Conservation (phyloP, 1,139 yeast species). For the Arxiozyma telluris region DNA sequence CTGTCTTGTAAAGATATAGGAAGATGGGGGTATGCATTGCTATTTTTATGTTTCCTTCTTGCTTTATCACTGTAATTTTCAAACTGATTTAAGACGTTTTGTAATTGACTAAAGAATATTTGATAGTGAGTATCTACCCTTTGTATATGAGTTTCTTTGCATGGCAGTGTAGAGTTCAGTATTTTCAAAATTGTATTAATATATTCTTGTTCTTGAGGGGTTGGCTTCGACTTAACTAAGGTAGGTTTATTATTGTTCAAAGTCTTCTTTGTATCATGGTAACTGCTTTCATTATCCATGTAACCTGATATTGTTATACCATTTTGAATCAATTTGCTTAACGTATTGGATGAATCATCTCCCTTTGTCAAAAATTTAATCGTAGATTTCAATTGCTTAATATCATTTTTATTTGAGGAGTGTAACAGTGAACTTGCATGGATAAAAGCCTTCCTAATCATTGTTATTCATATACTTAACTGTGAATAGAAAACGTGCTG, state of each 20-base stretch:
- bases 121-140: slow-evolving; percentile 25
- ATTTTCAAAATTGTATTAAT: slow-evolving; percentile 23
- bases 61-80: background rate
- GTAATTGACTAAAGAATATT: slow-evolving; percentile 20
- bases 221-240: background rate
- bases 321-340: slow-evolving; percentile 9
- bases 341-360: slow-evolving; percentile 6
- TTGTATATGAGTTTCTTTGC: slow-evolving; percentile 15
- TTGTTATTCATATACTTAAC: background rate
- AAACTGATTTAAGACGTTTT: slow-evolving; percentile 15
- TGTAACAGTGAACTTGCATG: slow-evolving; percentile 8
- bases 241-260: background rate
- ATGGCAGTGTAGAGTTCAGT: slow-evolving; percentile 24
- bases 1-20: background rate
- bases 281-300: no score
- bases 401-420: background rate
- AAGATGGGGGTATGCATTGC: background rate
- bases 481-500: background rate
- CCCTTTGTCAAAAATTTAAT: slow-evolving; percentile 21
- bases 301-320: background rate
- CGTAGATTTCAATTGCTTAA: slow-evolving; percentile 15
- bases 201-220: slow-evolving; percentile 14
- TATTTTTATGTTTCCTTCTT: background rate
- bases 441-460: slow-evolving; percentile 17
- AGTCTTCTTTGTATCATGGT: background rate